Base-by-base conservation (phyloP, 2,329 filamentous ascomycete genomes). In the Alternaria angustiovoidea region DNA sequence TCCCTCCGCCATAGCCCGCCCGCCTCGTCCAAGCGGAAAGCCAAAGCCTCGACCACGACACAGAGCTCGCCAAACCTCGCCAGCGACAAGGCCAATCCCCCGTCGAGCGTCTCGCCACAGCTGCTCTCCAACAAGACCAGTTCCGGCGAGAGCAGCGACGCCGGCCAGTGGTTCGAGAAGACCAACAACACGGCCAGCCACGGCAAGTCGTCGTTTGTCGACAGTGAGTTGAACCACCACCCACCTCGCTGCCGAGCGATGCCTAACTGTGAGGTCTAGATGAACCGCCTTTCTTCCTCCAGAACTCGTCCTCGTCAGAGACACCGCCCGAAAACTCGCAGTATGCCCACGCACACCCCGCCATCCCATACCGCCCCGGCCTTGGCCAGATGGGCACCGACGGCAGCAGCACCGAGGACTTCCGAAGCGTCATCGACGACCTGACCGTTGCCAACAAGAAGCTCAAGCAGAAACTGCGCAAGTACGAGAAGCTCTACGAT, bases 391-490 rank as follows among this genome's bases (percentile, higher is more conserved):
- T 77, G 9, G 75, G 68, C 43, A 80, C 78, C 7, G 80, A 81
- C 46, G 82, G 81, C 30, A 91, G 87, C 72, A 89, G 88, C 51
- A 88, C 86, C 28, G 91, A 91, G 57, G 92, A 94, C 57, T 94
- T 88, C 61, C 85, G 92, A 47, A 90, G 90, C 66, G 91, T 96
- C 16, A 96, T 96, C 48, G 92, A 96, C 70, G 93, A 96, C 73
- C 78, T 96, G 59, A 96, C 92, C 0, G 82, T 96, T 26, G 90
- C 93, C 73, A 96, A 95, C 74, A 91, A 92, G 75, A 89, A 88
- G 52, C 77, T 96, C 62, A 93, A 89, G 79, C 88, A 90, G 66
- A 88, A 89, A 69, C 71, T 96, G 55, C 90, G 87, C 69, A 89
- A 87, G 54, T 91, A 91, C 63, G 90, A 91, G 75, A 88, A 87